phyloP scores from a whole-genome alignment of 495 filamentous ascomycete species.

The Hyaloscypha hepaticicola region DNA sequence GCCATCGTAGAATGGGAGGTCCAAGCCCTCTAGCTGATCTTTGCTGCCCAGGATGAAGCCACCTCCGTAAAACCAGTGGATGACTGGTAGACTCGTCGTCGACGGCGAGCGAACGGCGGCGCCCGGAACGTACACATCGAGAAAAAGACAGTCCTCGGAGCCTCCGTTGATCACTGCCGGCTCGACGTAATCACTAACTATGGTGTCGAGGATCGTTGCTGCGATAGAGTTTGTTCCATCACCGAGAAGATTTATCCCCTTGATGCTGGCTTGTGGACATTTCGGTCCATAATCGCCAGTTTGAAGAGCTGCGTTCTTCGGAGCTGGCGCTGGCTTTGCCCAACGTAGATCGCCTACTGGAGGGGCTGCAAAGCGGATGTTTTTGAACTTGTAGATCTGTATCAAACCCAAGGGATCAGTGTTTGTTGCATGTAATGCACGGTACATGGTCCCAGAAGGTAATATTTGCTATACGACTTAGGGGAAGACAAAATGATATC shows the following conservation, averaged over 20 bases:
- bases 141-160: constrained; percentile 47
- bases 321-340: constrained; percentile 5
- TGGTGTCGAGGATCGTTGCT: too few relatives aligned
- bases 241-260: too few relatives aligned
- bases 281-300: neutral
- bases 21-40: too few relatives aligned
- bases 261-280: neutral
- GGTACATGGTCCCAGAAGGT: too few relatives aligned
- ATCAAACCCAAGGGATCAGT: too few relatives aligned
- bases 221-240: neutral
- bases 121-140: constrained; percentile 50
- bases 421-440: too few relatives aligned
- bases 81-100: constrained; percentile 44
- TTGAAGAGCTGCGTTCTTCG: neutral
- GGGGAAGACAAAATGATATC: too few relatives aligned
- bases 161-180: constrained; percentile 1
- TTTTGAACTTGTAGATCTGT: constrained; percentile 9
- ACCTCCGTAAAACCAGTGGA: constrained; percentile 60
- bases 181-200: too few relatives aligned
- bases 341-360: constrained; percentile 48
- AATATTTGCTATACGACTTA: too few relatives aligned
- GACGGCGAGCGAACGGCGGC: constrained; percentile 4
- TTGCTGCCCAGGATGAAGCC: too few relatives aligned
- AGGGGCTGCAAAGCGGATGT: constrained; percentile 56
- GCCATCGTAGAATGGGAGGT: constrained; percentile 49